Conservation (phyloP, 2,329 filamentous ascomycete species). For the Falciphora oryzae region DNA sequence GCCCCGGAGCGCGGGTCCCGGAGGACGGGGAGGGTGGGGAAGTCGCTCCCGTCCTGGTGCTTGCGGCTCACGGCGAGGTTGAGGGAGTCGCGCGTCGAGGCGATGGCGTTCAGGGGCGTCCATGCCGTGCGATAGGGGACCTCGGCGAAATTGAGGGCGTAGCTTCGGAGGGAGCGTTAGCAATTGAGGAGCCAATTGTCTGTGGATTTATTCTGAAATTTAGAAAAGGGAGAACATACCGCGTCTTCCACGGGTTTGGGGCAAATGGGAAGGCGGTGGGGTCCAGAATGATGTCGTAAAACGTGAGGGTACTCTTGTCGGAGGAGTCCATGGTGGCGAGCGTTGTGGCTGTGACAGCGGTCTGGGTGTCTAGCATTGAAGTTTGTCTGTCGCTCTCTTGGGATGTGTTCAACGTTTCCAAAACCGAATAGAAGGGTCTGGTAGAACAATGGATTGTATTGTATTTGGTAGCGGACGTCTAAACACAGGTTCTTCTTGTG, state of each 20-base stretch:
- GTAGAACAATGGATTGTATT: neutral
- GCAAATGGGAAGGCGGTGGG: conserved; percentile 24
- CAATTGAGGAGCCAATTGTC: conserved; percentile 16
- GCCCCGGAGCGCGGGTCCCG: conserved; percentile 34
- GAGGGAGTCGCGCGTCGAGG: conserved; percentile 39
- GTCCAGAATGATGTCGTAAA: conserved; percentile 37
- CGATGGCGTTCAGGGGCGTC: conserved; percentile 47
- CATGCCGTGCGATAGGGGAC: conserved; percentile 34
- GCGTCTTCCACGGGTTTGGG: conserved; percentile 28
- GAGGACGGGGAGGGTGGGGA: conserved; percentile 55
- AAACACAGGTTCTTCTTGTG: neutral
- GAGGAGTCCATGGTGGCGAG: neutral
- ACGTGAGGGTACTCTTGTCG: conserved; percentile 19
- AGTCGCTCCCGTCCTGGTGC: conserved; percentile 50
- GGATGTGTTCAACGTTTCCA: no score
- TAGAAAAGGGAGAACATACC: conserved; percentile 12
- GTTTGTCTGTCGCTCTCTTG: no score
- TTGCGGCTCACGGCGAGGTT: conserved; percentile 44
- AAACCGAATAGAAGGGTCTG: neutral
- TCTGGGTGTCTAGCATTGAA: neutral
- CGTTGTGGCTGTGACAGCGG: neutral
- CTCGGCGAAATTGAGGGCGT: conserved; percentile 37
- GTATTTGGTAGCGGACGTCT: neutral
- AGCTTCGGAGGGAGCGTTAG: conserved; percentile 29
- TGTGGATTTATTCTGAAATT: conserved; percentile 9